Evolutionary conservation across 768 basidiomycete species (phyloP).

Genomic region (Leucocoprinus leucothites): DNA sequence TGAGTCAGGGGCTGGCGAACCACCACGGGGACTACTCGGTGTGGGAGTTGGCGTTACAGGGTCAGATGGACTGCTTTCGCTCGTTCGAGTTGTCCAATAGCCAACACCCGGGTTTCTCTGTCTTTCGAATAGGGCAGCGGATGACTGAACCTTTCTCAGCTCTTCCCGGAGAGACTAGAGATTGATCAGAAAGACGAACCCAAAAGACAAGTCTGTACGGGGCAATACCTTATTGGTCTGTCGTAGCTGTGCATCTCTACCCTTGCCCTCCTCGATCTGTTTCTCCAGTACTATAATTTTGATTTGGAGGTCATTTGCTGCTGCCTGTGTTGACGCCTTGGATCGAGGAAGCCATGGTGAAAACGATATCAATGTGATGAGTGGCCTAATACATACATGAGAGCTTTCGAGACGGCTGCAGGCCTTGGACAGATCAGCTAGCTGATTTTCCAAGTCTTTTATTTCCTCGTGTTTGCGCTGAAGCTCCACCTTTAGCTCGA

Average conservation of each 20-base stretch:
- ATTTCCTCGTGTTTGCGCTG: conserved; percentile 47
- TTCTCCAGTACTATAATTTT: conserved; percentile 56
- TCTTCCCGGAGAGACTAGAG: conserved; percentile 86
- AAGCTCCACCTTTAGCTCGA: conserved; percentile 53
- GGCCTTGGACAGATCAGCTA: conserved; percentile 49
- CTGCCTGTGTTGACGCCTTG: conserved; percentile 31
- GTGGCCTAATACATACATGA: conserved; percentile 60
- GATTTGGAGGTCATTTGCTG: conserved; percentile 43
- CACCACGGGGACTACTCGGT: conserved; percentile 29
- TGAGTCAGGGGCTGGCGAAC: conserved; percentile 33
- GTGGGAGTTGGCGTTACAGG: conserved; percentile 28
- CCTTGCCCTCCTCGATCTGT: conserved; percentile 70
- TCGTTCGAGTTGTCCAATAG: conserved; percentile 71
- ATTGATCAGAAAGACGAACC: conserved; percentile 3
- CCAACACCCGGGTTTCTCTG: conserved; percentile 94
- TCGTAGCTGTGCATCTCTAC: conserved; percentile 67
- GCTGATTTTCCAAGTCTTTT: conserved; percentile 44
- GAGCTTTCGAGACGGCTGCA: conserved; percentile 47
- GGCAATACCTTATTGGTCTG: conserved; percentile 72
- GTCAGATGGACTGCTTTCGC: conserved; percentile 36
- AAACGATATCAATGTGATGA: too few species aligned
- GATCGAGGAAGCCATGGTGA: neutral
- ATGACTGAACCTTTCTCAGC: conserved; percentile 92
- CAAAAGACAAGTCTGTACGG: neutral
- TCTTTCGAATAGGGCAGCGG: conserved; percentile 83